Base-by-base conservation (phyloP, 768 basidiomycete species). In the Amanita inopinata region DNA sequence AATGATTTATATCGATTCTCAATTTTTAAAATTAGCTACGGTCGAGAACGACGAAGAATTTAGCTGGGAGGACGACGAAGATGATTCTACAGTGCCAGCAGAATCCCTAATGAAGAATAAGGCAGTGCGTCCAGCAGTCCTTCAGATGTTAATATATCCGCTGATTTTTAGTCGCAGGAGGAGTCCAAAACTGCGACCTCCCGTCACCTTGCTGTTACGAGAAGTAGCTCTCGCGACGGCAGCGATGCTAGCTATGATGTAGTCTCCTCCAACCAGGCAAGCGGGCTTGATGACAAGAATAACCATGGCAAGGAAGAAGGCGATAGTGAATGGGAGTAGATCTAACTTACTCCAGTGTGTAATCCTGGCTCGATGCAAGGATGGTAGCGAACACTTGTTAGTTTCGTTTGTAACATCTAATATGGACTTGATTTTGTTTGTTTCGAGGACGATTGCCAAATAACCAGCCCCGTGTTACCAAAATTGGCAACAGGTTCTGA, bases 21-120 rank as follows among this genome's bases (percentile, higher is more conserved):
- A 46, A 38, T 36, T 27, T 19, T 28, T n/a, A 15, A 14, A 11
- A 19, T 31, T 48, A 80, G 78, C 71, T n/a, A 67, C 78, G 3
- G 59, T 66, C 5, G 77, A 83, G 45, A 76, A 71, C 19, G 91
- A 94, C 33, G 91, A 93, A 24, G 83, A 88, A 46, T 91, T 94
- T 60, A 84, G 77, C 53, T 94, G 90, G 90, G 90, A 92, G 56
- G 88, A 88, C 46, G 89, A 91, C 38, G 89, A 92, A n/a, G 87
- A 89, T n/a, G 83, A 84, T n/a, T n/a, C n/a, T n/a, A n/a, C n/a
- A 38, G 49, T 57, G 28, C 49, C 53, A 33, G 50, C 55, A 18
- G 45, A 18, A 8, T 33, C 36, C 2, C 54, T 51, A 3, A 37
- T 49, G 10, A 55, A 54, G 12, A 19, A n/a, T n/a, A n/a, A n/a